Conservation (phyloP, 2,329 filamentous ascomycete genomes). For the Nemania sp. region DNA sequence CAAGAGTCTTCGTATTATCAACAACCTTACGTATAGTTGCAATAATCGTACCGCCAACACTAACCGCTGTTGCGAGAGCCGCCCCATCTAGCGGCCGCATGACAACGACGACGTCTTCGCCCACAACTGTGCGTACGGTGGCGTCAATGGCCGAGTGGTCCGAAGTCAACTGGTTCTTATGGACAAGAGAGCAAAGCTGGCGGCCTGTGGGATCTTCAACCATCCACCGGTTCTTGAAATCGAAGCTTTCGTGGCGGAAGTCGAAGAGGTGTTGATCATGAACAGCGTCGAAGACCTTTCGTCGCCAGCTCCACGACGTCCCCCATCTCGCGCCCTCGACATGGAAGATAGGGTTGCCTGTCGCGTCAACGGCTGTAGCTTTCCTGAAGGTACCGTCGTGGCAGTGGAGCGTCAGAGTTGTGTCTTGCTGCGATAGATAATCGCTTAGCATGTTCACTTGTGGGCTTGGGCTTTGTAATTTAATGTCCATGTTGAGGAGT, state of each 20-base stretch:
- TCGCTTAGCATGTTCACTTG: conserved; percentile 27
- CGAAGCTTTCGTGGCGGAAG: conserved; percentile 38
- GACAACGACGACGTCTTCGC: conserved; percentile 35
- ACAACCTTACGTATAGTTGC: conserved; percentile 26
- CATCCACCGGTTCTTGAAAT: conserved; percentile 40
- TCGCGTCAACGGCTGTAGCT: too few relatives aligned
- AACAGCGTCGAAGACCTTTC: conserved; percentile 34
- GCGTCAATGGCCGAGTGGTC: conserved; percentile 33
- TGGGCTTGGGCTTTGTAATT: conserved; percentile 22
- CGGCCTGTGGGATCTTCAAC: conserved; percentile 29
- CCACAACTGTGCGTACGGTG: conserved; percentile 35
- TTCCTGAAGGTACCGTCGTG: conserved; percentile 32
- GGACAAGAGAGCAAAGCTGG: conserved; percentile 34
- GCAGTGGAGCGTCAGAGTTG: conserved; percentile 23
- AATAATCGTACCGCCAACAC: conserved; percentile 8
- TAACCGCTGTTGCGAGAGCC: conserved; percentile 1
- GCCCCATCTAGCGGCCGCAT: conserved; percentile 24
- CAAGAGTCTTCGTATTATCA: conserved; percentile 8
- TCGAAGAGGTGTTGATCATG: conserved; percentile 32
- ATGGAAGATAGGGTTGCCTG: too few relatives aligned
- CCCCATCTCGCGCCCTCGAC: conserved; percentile 31
- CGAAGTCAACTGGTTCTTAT: conserved; percentile 26
- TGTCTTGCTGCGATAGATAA: conserved; percentile 16
- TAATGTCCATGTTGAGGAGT: conserved; percentile 23
- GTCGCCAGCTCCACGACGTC: conserved; percentile 40